Base-by-base conservation (phyloP, 352 stramenopile species). In the Pythium myriotylum region DNA sequence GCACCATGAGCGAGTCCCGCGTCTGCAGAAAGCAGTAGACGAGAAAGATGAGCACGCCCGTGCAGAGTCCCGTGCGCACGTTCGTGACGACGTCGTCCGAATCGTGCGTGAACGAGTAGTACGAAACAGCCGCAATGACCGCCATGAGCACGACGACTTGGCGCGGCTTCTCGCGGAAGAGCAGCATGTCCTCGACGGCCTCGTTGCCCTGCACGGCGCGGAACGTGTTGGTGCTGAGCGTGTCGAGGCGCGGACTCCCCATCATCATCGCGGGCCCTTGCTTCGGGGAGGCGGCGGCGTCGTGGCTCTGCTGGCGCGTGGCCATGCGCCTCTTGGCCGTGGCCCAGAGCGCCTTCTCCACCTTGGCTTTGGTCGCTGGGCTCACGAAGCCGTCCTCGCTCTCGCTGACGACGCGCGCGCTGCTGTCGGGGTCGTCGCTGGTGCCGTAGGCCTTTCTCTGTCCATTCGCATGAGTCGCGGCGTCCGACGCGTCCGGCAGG, bases 1-100 rank as follows among this genome's bases (percentile, higher is more conserved):
- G 70, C 62, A 92, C 73, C 76, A 94, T 86, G 40, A 94, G 74
- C 4, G 81, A 80, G 56, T 94, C 85, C 27, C 82, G 71, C 13
- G 84, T 91, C 52, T 94, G 85, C 53, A 94, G 47, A 58, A 94
- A 94, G 67, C 85, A 94, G 67, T 94, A 94, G 35, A 91, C 79
- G 9, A 94, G 72, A 53, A 94, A 94, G 53, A 92, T 81, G 14
- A 91, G 59, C 52, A 84, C 73, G n/a, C 73, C 80, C n/a, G 85
- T 71, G 39, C 73, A 80, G 26, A 91, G 40, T 3, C 74, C 85
- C 22, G 68, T 88, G 45, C 84, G 81, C 22, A 91, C 77, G 50
- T 91, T 91, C 52, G 86, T 66, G 14, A 66, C 70, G 16, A 77
- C n/a, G 52, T 92, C 78, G 59, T 88, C 64, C 50, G 83, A 86